phyloP scores from a whole-genome alignment of 306 rosid species.

The Cicer chorassanicum region DNA sequence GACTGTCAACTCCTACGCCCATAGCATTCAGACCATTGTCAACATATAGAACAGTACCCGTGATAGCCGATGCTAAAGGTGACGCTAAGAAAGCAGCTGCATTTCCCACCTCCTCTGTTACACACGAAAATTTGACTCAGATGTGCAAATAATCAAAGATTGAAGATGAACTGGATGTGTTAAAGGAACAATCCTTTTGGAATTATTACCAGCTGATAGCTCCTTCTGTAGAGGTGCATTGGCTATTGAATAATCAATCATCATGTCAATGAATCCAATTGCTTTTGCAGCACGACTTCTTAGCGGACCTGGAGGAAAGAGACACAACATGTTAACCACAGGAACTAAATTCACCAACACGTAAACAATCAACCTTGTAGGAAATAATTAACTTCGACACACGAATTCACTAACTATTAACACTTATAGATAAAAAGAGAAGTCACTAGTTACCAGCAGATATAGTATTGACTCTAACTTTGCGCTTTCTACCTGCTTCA shows the following conservation, averaged over 20 bases:
- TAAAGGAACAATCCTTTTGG: constrained; percentile 12
- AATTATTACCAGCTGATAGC: constrained; percentile 77
- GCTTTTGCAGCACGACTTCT: constrained; percentile 99
- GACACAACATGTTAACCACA: constrained; percentile 22
- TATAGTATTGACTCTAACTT: constrained; percentile 90
- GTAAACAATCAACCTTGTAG: not conserved
- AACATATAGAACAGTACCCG: constrained; percentile 81
- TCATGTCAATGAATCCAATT: constrained; percentile 95
- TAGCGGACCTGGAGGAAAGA: constrained; percentile 71
- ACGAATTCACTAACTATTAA: constrained; percentile 2
- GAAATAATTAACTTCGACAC: constrained; percentile 16
- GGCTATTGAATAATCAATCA: constrained; percentile 86
- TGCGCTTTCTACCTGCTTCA: constrained; percentile 93
- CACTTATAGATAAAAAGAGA: constrained; percentile 2
- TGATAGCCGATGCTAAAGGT: constrained; percentile 94
- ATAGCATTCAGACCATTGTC: constrained; percentile 91
- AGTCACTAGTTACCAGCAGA: constrained; percentile 73
- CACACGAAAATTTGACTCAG: constrained; percentile 37
- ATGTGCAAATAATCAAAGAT: constrained; percentile 13
- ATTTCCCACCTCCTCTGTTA: constrained; percentile 89
- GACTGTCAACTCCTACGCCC: constrained; percentile 91
- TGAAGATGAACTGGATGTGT: not conserved
- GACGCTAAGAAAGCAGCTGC: constrained; percentile 89
- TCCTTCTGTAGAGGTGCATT: constrained; percentile 95
- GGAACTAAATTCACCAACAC: constrained; percentile 9